Percentiles rank a stretch among this genome's conserved stretches.
These are phyloP conservation scores for Tricholomella constricta DNA, from an alignment of 768 basidiomycete genomes.

Conservation along the genomic window DNA sequence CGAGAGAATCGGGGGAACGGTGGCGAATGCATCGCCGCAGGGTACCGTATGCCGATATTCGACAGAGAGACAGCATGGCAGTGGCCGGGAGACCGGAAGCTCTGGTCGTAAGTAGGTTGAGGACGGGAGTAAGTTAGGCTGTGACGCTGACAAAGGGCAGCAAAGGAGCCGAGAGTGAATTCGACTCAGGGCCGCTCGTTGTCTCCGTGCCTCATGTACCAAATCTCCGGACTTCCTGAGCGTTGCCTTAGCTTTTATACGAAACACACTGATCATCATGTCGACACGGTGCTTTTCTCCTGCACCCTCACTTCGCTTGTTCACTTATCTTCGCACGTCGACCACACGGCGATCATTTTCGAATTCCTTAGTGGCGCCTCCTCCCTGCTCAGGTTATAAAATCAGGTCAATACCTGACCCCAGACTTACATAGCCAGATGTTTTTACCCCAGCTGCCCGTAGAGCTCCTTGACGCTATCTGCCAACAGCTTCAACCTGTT, in stretches of 20 bases:
- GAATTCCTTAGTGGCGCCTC: conserved; percentile 22
- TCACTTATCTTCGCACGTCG: conserved; percentile 29
- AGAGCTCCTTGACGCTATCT: conserved; percentile 64
- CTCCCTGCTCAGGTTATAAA: conserved; percentile 22
- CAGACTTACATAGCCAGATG: conserved; percentile 32
- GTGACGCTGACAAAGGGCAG: conserved; percentile 11
- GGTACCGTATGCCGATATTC: conserved; percentile 4
- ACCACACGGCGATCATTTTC: conserved; percentile 40
- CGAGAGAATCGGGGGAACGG: conserved; percentile 5
- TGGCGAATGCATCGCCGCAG: conserved; percentile 8
- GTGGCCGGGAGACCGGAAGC: neutral
- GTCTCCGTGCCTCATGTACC: conserved; percentile 20
- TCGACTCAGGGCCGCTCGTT: conserved; percentile 15
- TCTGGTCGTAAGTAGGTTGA: neutral
- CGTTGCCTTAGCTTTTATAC: conserved; percentile 20
- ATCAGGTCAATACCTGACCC: conserved; percentile 3
- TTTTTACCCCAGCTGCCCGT: conserved; percentile 50
- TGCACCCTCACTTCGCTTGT: conserved; percentile 17
- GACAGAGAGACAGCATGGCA: conserved; percentile 18
- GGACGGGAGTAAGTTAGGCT: conserved; percentile 3
- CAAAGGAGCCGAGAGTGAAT: conserved; percentile 1
- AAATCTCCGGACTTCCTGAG: conserved; percentile 15
- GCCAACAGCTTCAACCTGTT: conserved; percentile 23
- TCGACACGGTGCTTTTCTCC: conserved; percentile 24
- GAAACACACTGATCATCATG: conserved; percentile 24